Percentiles rank a stretch among this genome's conserved stretches.
Conservation (phyloP, 1,284 basidiomycete species). For the Cutaneotrichosporon dermatis region DNA sequence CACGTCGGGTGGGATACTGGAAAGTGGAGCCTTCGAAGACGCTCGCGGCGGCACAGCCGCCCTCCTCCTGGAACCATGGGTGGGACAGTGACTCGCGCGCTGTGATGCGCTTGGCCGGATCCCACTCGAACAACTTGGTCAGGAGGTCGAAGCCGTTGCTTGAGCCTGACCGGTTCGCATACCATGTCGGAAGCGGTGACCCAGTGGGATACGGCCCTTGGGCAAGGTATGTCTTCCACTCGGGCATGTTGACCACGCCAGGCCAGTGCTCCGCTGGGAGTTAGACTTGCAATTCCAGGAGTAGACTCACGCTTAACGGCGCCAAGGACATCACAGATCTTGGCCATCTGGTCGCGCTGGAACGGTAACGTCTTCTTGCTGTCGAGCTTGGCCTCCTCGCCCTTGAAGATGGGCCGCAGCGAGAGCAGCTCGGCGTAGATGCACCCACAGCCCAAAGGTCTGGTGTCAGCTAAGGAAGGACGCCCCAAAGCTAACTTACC, state of each 20-base stretch:
- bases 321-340: conserved; percentile 92
- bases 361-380: conserved; percentile 79
- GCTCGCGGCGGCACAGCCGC: conserved; percentile 44
- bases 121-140: conserved; percentile 76
- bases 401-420: conserved; percentile 95
- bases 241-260: conserved; percentile 77
- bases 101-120: conserved; percentile 79
- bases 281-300: neutral
- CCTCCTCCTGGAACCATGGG: conserved; percentile 53
- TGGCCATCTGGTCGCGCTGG: conserved; percentile 87
- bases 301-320: conserved; percentile 67
- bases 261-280: conserved; percentile 71
- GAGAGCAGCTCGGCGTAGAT: conserved; percentile 94
- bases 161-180: conserved; percentile 55
- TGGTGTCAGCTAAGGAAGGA: conserved; percentile 11
- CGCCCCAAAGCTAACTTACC: conserved; percentile 37
- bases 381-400: conserved; percentile 95
- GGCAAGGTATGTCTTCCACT: conserved; percentile 75
- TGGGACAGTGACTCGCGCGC: conserved; percentile 77
- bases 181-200: conserved; percentile 59
- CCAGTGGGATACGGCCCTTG: conserved; percentile 56
- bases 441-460: conserved; percentile 94
- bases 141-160: conserved; percentile 71
- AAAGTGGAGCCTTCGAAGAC: conserved; percentile 43
- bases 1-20: conserved; percentile 51